A percentile compares a stretch with the other conserved stretches of the same genome.
These are phyloP conservation scores for Boletus patriciae DNA, from an alignment of 768 basidiomycete species.

Conservation along the genomic window DNA sequence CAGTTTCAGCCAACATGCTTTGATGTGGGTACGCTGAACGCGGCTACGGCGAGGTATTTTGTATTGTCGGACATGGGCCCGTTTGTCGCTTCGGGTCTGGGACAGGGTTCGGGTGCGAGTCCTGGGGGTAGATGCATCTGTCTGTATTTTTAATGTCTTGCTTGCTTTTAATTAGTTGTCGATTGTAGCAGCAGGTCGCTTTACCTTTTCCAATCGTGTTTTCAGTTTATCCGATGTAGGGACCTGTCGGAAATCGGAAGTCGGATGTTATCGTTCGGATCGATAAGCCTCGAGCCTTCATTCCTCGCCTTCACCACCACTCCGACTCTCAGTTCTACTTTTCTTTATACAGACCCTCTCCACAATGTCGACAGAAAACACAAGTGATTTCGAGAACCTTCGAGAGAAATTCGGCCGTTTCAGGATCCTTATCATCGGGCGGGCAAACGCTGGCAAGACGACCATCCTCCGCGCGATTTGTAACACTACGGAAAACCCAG, in stretches of 20 bases:
- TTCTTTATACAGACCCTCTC: too few relatives aligned
- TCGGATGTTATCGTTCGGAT: background rate
- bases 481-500: constrained; percentile 1
- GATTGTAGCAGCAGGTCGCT: background rate
- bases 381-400: too few relatives aligned
- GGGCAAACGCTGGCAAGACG: constrained; percentile 8
- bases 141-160: constrained; percentile 8
- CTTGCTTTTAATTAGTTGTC: background rate
- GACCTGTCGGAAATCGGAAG: too few relatives aligned
- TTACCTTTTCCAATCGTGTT: background rate
- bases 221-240: too few relatives aligned
- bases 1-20: too few relatives aligned
- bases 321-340: background rate
- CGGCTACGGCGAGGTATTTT: too few relatives aligned
- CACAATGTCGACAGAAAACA: too few relatives aligned
- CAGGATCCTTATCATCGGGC: background rate
- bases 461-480: constrained; percentile 5
- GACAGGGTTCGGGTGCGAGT: too few relatives aligned
- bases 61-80: too few relatives aligned
- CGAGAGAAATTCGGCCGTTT: too few relatives aligned
- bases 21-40: too few relatives aligned
- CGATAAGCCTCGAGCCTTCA: background rate
- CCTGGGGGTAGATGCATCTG: background rate
- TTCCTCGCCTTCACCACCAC: background rate
- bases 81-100: too few relatives aligned